These are phyloP conservation scores for Taphrina sp. DNA, from an alignment of 1,139 yeast species.

Conservation along the genomic window DNA sequence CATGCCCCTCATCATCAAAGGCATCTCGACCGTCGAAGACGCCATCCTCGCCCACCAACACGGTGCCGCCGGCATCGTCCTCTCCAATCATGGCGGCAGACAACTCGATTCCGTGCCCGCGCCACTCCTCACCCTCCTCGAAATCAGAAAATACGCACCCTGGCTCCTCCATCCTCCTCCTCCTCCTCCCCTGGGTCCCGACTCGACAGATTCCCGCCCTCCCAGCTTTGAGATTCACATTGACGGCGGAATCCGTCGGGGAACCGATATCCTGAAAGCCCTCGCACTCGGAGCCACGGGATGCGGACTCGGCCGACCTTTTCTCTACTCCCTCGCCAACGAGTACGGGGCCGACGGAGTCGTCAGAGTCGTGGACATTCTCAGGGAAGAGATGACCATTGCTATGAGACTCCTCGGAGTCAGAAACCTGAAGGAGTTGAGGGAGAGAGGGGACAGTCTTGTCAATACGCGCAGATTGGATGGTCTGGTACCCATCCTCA, in stretches of 20 bases:
- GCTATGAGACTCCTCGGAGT: slow-evolving; percentile 25
- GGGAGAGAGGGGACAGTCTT: neutral
- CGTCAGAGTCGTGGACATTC: slow-evolving; percentile 6
- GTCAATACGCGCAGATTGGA: slow-evolving; percentile 22
- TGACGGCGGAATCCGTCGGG: slow-evolving; percentile 59
- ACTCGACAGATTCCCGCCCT: slow-evolving; percentile 39
- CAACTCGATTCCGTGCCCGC: slow-evolving; percentile 54
- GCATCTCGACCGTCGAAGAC: slow-evolving; percentile 55
- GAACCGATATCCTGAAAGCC: slow-evolving; percentile 56
- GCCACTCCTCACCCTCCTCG: slow-evolving; percentile 54
- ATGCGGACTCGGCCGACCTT: slow-evolving; percentile 56
- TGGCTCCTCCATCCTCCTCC: slow-evolving; percentile 46
- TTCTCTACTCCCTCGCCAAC: slow-evolving; percentile 56
- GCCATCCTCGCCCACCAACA: slow-evolving; percentile 52
- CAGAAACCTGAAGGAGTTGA: slow-evolving; percentile 5
- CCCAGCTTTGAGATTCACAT: slow-evolving; percentile 48
- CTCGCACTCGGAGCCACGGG: slow-evolving; percentile 59
- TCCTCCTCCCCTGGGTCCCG: too few relatives aligned
- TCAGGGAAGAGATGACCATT: slow-evolving; percentile 14
- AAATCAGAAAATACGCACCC: slow-evolving; percentile 49
- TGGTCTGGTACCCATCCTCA: too few relatives aligned
- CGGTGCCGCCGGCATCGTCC: slow-evolving; percentile 52
- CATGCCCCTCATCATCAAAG: slow-evolving; percentile 50
- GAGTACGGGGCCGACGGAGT: slow-evolving; percentile 47
- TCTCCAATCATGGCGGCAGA: slow-evolving; percentile 60